Base-by-base conservation (phyloP, 495 filamentous ascomycete genomes). In the Achaetomiella virescens region DNA sequence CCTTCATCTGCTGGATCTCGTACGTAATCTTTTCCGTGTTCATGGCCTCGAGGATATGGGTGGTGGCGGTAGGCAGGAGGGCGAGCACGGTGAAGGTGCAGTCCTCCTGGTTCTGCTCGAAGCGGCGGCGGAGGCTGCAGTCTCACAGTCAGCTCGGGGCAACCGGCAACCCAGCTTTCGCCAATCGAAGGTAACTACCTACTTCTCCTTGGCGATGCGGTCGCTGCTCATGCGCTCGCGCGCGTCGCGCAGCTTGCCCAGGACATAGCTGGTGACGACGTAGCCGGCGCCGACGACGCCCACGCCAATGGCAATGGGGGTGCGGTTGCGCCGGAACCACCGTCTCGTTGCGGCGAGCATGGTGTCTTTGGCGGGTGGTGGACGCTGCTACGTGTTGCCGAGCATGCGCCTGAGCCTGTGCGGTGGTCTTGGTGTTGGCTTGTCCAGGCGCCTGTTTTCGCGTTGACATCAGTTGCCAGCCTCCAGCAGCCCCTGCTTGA, bases 71-170 rank as follows among this genome's bases (percentile, higher is more conserved):
- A 2, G 95, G 95, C 11, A 98, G 78, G 49, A 98, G 78, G n/a
- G 90, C 93, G 15, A 96, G 85, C 22, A 97, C 89, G n/a, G 93
- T 98, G 69, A 89, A 95, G 44, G 91, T 96, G 70, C 93, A 98
- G 71, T 97, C 95, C 67, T 95, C 92, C 63, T 98, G 93, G 66
- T 98, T 97, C 69, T 97, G 93, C 69, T 97, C 88, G 75, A 98
- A 98, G 61, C 93, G 86, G 52, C 93, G 87, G 44, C 91, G 89
- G 60, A 98, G 78, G 72, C 93, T 97, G 57, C 14, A 38, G 37
- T 17, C n/a, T n/a, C n/a, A n/a, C n/a, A n/a, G n/a, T n/a, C n/a
- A n/a, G n/a, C n/a, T n/a, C n/a, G n/a, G n/a, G n/a, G n/a, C n/a
- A n/a, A n/a, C n/a, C n/a, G n/a, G n/a, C n/a, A n/a, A n/a, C n/a